These are phyloP conservation scores for Rutstroemia sp. DNA, from an alignment of 2,329 filamentous ascomycete species.

Conservation along the genomic window DNA sequence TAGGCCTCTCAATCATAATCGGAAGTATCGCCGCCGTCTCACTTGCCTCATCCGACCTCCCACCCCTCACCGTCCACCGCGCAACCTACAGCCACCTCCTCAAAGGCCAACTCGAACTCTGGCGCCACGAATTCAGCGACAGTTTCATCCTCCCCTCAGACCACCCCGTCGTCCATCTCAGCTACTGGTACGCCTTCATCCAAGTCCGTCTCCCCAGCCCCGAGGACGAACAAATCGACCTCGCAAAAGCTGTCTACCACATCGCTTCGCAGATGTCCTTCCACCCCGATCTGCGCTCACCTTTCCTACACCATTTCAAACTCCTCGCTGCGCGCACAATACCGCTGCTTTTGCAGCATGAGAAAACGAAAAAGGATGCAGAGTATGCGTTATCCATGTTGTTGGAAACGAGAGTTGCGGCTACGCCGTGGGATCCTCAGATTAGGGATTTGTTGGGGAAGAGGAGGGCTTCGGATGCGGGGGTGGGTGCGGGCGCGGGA, in stretches of 20 bases:
- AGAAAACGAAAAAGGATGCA: conserved; percentile 50
- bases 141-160: conserved; percentile 42
- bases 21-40: conserved; percentile 45
- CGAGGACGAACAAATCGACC: conserved; percentile 45
- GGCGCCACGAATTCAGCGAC: conserved; percentile 55
- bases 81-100: conserved; percentile 41
- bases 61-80: conserved; percentile 34
- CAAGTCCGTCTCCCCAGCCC: conserved; percentile 46
- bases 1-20: conserved; percentile 52
- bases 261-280: conserved; percentile 50
- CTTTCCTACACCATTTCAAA: conserved; percentile 61
- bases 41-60: conserved; percentile 36
- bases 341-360: conserved; percentile 48
- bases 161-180: conserved; percentile 53
- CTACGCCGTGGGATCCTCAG: conserved; percentile 48
- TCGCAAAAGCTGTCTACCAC: conserved; percentile 53
- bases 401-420: conserved; percentile 43
- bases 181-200: conserved; percentile 61
- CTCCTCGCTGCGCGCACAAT: conserved; percentile 54
- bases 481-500: not conserved
- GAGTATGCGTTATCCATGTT: conserved; percentile 47
- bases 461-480: not conserved
- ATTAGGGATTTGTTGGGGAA: conserved; percentile 37
- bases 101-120: conserved; percentile 54
- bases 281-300: conserved; percentile 48